These are phyloP conservation scores for Asterella californica DNA, from an alignment of 225 moss, liverwort and hornwort species.

Conservation along the genomic window DNA sequence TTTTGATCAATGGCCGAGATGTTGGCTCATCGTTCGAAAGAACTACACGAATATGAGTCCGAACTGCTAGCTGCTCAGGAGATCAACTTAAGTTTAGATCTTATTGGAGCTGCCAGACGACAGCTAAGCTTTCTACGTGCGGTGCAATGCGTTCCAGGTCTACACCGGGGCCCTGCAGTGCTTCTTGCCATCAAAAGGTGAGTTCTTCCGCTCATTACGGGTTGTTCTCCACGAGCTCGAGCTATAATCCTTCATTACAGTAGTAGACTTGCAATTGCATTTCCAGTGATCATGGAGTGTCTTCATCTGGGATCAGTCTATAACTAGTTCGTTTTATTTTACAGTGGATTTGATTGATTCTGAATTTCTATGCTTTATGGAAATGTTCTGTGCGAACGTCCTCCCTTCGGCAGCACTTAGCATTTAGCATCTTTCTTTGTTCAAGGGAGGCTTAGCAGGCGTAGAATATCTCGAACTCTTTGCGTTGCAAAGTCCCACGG, in stretches of 20 bases:
- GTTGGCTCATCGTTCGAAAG: conserved; percentile 2
- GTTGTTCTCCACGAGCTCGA: neutral
- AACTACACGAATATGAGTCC: conserved; percentile 30
- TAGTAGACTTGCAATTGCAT: neutral
- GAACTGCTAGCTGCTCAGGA: conserved; percentile 56
- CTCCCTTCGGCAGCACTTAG: no score
- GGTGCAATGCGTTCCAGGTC: conserved; percentile 66
- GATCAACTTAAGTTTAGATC: conserved; percentile 61
- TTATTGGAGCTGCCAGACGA: conserved; percentile 67
- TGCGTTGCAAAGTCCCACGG: no score
- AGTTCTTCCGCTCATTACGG: neutral
- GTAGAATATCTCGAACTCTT: no score
- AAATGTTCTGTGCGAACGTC: no score
- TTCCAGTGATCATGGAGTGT: no score
- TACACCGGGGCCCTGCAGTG: conserved; percentile 64
- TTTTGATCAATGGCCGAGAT: conserved; percentile 15
- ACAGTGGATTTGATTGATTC: no score
- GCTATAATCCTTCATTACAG: neutral
- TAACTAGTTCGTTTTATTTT: no score
- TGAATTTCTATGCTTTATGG: no score
- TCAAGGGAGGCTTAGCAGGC: no score
- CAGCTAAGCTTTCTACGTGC: conserved; percentile 81
- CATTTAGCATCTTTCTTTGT: no score
- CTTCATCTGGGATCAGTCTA: no score
- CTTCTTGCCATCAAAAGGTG: conserved; percentile 70